Evolutionary conservation across 2,329 filamentous ascomycete genomes (phyloP).

Genomic region (Chalaropsis ovoidea): DNA sequence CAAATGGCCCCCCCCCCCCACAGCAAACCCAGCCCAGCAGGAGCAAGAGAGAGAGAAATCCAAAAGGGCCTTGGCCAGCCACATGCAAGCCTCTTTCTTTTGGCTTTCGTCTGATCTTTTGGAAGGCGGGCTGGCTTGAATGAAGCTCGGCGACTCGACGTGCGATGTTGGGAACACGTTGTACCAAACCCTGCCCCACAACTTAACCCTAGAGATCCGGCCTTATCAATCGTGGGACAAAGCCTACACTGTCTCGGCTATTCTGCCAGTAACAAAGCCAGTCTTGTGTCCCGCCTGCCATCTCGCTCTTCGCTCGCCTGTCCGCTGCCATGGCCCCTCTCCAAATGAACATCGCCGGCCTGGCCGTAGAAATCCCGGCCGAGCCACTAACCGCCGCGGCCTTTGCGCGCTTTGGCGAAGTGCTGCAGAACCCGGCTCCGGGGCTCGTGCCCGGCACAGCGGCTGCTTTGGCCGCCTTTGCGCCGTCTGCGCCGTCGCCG

Average conservation of each 20-base stretch:
- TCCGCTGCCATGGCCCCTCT: neutral
- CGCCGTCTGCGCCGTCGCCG: neutral
- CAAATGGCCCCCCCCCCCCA: neutral
- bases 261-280: neutral
- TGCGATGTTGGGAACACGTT: neutral
- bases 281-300: neutral
- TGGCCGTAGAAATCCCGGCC: conserved; percentile 39
- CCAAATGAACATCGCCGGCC: conserved; percentile 4
- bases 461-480: conserved; percentile 16
- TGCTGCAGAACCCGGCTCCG: conserved; percentile 62
- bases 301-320: neutral
- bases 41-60: too few species aligned
- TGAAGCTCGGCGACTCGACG: neutral
- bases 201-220: neutral
- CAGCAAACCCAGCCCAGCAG: neutral
- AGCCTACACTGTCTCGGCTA: too few species aligned
- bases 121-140: neutral
- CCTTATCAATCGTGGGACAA: too few species aligned
- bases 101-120: neutral
- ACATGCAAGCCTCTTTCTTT: neutral
- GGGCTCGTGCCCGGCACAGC: conserved; percentile 33
- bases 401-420: conserved; percentile 74
- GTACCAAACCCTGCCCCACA: neutral
- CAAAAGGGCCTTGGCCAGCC: conserved; percentile 13
- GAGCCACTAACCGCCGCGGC: conserved; percentile 55